phyloP scores from a whole-genome alignment of 2,329 filamentous ascomycete genomes.

The Aphanoascus verrucosus region DNA sequence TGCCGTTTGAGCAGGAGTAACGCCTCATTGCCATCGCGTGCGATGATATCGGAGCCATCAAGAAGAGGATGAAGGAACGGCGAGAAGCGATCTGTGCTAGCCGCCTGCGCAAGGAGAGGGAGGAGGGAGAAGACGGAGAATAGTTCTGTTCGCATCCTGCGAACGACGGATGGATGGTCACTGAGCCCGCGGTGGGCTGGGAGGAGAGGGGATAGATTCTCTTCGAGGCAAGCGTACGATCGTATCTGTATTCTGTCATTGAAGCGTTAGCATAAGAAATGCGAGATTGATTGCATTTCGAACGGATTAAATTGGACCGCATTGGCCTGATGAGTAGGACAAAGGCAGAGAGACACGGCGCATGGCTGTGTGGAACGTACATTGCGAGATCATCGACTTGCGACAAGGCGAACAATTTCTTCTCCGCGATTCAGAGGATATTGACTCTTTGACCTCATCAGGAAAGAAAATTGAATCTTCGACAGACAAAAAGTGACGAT shows the following conservation, averaged over 20 bases:
- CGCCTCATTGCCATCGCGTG: constrained; percentile 8
- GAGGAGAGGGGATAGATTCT: neutral
- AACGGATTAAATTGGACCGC: neutral
- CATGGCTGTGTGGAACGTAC: no score
- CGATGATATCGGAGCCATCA: constrained; percentile 6
- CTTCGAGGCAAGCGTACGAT: no score
- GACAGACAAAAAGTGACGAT: neutral
- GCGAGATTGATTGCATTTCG: neutral
- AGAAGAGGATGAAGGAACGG: constrained; percentile 13
- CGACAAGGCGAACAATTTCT: no score
- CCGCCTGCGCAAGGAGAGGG: constrained; percentile 8
- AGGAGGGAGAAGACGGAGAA: constrained; percentile 6
- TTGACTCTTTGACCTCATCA: no score
- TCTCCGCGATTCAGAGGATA: no score
- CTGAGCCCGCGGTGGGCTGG: neutral
- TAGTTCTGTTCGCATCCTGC: constrained; percentile 9
- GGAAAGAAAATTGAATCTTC: no score
- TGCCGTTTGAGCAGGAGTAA: constrained; percentile 17
- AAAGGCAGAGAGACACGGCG: no score
- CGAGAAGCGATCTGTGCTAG: constrained; percentile 1
- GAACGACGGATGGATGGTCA: neutral
- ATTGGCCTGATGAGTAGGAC: no score
- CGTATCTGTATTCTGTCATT: no score
- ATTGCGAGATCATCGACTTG: no score
- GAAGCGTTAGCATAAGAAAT: no score